phyloP scores from a whole-genome alignment of 2,329 filamentous ascomycete genomes.

The Akanthomyces muscarius region DNA sequence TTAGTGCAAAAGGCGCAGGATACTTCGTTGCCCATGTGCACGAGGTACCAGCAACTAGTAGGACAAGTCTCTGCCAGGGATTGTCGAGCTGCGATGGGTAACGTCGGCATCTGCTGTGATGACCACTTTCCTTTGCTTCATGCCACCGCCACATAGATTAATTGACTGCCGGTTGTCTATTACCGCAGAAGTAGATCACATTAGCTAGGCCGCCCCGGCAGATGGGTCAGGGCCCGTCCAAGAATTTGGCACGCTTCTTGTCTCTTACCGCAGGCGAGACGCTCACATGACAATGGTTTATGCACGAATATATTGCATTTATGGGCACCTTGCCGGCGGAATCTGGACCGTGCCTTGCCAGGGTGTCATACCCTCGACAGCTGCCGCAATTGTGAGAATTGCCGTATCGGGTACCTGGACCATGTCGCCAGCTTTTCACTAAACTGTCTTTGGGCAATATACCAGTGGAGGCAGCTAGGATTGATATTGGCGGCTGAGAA shows the following conservation, averaged over 20 bases:
- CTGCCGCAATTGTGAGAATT: not conserved
- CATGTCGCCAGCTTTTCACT: not conserved
- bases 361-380: not conserved
- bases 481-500: not conserved
- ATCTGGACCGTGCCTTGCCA: not conserved
- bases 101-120: not conserved
- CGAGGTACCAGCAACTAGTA: no score
- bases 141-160: not conserved
- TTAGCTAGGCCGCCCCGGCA: not conserved
- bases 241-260: no score
- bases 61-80: not conserved
- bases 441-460: no score
- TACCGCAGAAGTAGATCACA: not conserved
- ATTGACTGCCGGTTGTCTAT: not conserved
- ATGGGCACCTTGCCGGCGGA: not conserved
- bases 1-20: not conserved
- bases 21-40: not conserved
- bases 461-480: not conserved
- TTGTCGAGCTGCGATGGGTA: not conserved
- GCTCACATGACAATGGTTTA: not conserved
- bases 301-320: constrained; percentile 6
- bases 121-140: not conserved
- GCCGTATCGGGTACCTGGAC: not conserved
- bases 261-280: not conserved
- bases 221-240: not conserved